These are phyloP conservation scores for Nakaseomyces sp. DNA, from an alignment of 1,139 yeast species.

Conservation along the genomic window DNA sequence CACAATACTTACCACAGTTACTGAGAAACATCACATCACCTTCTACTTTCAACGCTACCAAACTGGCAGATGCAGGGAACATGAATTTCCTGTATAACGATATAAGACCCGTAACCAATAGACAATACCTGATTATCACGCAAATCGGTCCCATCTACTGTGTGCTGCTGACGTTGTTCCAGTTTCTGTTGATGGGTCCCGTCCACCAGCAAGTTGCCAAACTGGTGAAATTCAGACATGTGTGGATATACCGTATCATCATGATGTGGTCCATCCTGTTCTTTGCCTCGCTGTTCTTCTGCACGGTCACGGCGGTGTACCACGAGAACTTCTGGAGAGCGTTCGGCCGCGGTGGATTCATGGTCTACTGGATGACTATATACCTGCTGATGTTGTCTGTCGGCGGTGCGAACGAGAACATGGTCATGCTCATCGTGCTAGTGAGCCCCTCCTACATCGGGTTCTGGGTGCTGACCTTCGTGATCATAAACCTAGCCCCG, in stretches of 20 bases:
- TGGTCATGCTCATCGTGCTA: constrained; percentile 41
- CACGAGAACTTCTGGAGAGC: constrained; percentile 44
- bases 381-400: constrained; percentile 52
- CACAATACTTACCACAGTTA: constrained; percentile 20
- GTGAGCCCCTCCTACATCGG: constrained; percentile 45
- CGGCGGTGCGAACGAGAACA: constrained; percentile 57
- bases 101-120: constrained; percentile 42
- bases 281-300: constrained; percentile 46
- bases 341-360: constrained; percentile 54
- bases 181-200: constrained; percentile 49
- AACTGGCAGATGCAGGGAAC: constrained; percentile 7
- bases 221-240: constrained; percentile 38
- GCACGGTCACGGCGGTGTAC: constrained; percentile 51
- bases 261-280: constrained; percentile 43
- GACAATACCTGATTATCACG: constrained; percentile 51
- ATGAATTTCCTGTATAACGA: constrained; percentile 36
- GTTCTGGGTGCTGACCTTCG: constrained; percentile 51
- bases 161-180: constrained; percentile 58
- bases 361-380: constrained; percentile 56
- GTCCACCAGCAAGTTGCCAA: constrained; percentile 43
- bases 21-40: constrained; percentile 11
- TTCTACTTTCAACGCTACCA: constrained; percentile 8
- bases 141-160: constrained; percentile 72
- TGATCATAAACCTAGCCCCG: constrained; percentile 51
- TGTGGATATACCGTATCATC: constrained; percentile 41